A percentile compares a stretch with the other conserved stretches of the same genome.
Evolutionary conservation across 805 yeast genomes (phyloP).

Genomic region (Suhomyces sp.): DNA sequence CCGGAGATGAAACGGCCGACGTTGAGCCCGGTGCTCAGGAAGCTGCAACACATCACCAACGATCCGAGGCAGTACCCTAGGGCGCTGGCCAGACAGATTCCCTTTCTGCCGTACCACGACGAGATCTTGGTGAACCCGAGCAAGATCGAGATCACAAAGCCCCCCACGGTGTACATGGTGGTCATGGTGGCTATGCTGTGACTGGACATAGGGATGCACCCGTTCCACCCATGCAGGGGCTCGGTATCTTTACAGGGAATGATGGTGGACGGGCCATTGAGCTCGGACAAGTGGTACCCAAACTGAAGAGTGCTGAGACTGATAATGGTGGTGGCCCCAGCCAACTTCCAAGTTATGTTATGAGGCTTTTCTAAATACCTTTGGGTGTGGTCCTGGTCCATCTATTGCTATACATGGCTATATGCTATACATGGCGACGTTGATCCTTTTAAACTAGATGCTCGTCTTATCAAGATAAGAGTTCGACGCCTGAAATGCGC

Average conservation of each 20-base stretch:
- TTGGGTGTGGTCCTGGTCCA: not conserved
- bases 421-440: not conserved
- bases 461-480: not conserved
- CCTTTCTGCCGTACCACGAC: slow-evolving; percentile 23
- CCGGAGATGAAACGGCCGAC: slow-evolving; percentile 36
- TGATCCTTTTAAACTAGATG: not conserved
- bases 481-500: not conserved
- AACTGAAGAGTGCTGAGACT: slow-evolving; percentile 37
- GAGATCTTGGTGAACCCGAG: slow-evolving; percentile 28
- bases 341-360: slow-evolving; percentile 27
- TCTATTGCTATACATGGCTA: not conserved
- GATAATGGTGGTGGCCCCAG: slow-evolving; percentile 35
- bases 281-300: slow-evolving; percentile 39
- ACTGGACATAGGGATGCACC: slow-evolving; percentile 30
- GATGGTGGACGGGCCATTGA: slow-evolving; percentile 33
- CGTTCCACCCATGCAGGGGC: slow-evolving; percentile 4
- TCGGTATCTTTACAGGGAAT: slow-evolving; percentile 20
- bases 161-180: slow-evolving; percentile 37
- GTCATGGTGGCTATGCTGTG: slow-evolving; percentile 24
- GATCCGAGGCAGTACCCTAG: slow-evolving; percentile 23
- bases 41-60: slow-evolving; percentile 23
- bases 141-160: slow-evolving; percentile 28
- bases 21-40: slow-evolving; percentile 16
- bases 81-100: slow-evolving; percentile 16
- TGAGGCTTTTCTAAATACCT: slow-evolving; percentile 15